Percentiles rank a stretch among this genome's conserved stretches.
These are phyloP conservation scores for Pyropia haitanensis DNA, from an alignment of 23 red algal genomes.

Conservation along the genomic window DNA sequence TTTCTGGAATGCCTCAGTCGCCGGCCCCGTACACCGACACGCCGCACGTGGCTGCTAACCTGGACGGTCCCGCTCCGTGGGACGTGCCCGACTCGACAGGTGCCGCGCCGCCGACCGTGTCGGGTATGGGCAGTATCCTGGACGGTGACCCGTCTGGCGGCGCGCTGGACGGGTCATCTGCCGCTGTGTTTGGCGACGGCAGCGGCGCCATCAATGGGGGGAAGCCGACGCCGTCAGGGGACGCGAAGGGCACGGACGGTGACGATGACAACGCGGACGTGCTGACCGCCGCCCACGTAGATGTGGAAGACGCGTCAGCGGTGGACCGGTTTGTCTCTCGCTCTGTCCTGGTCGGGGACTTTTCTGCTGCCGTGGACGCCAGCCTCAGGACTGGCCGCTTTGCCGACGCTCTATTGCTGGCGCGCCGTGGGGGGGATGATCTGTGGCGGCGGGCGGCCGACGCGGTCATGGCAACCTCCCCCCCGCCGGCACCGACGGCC, in stretches of 20 bases:
- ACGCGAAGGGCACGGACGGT: background rate
- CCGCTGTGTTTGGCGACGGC: background rate
- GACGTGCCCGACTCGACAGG: slow-evolving; percentile 22
- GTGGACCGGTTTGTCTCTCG: slow-evolving; percentile 25
- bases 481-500: slow-evolving; percentile 16
- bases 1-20: background rate
- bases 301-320: slow-evolving; percentile 6
- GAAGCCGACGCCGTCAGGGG: background rate
- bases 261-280: slow-evolving; percentile 18
- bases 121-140: slow-evolving; percentile 30
- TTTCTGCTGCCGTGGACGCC: slow-evolving; percentile 54
- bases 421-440: slow-evolving; percentile 51
- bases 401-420: slow-evolving; percentile 81
- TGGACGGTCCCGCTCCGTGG: slow-evolving; percentile 72
- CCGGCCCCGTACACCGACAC: slow-evolving; percentile 14
- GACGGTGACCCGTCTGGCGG: slow-evolving; percentile 25
- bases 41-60: slow-evolving; percentile 3
- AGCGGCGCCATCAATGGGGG: slow-evolving; percentile 13
- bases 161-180: slow-evolving; percentile 1
- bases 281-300: slow-evolving; percentile 9
- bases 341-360: slow-evolving; percentile 58
- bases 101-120: slow-evolving; percentile 15
- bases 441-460: slow-evolving; percentile 47
- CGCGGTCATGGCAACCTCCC: slow-evolving; percentile 33
- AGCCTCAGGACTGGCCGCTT: slow-evolving; percentile 32